A percentile compares a stretch with the other conserved stretches of the same genome.
These are phyloP conservation scores for Talaromyces borbonicus DNA, from an alignment of 495 filamentous ascomycete species.

Conservation along the genomic window DNA sequence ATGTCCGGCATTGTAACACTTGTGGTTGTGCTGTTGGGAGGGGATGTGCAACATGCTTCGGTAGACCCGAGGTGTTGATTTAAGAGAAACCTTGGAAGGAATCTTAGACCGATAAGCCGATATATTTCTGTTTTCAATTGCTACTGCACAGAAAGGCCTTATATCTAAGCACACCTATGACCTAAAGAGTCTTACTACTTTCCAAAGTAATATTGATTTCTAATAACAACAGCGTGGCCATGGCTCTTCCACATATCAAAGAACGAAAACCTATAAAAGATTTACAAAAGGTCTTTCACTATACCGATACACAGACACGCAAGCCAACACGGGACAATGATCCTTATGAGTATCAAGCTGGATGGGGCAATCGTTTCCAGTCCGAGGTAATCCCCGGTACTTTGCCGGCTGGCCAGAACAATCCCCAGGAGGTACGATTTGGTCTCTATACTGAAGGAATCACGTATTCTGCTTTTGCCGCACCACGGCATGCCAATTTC, in stretches of 20 bases:
- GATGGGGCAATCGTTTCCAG: constrained; percentile 30
- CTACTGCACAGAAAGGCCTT: too few species aligned
- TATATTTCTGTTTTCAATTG: too few species aligned
- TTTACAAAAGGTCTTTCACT: constrained; percentile 34
- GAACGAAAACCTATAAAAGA: constrained; percentile 23
- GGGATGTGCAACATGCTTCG: too few species aligned
- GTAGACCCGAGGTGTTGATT: too few species aligned
- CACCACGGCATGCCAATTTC: constrained; percentile 28
- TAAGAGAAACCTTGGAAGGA: too few species aligned
- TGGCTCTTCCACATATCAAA: constrained; percentile 14
- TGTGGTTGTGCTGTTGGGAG: too few species aligned
- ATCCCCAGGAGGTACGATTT: constrained; percentile 28
- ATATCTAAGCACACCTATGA: too few species aligned
- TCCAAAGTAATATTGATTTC: too few species aligned
- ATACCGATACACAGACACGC: constrained; percentile 30
- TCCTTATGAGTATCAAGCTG: constrained; percentile 31
- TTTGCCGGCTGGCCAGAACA: constrained; percentile 31
- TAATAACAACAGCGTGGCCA: background rate
- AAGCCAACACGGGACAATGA: constrained; percentile 35
- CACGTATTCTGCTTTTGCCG: constrained; percentile 43
- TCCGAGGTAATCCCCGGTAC: constrained; percentile 35
- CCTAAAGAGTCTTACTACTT: too few species aligned
- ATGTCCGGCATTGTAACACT: too few species aligned
- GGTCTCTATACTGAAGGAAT: constrained; percentile 52
- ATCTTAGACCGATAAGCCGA: too few species aligned